Base-by-base conservation (phyloP, 768 basidiomycete genomes). In the Dacryopinax spathularia region DNA sequence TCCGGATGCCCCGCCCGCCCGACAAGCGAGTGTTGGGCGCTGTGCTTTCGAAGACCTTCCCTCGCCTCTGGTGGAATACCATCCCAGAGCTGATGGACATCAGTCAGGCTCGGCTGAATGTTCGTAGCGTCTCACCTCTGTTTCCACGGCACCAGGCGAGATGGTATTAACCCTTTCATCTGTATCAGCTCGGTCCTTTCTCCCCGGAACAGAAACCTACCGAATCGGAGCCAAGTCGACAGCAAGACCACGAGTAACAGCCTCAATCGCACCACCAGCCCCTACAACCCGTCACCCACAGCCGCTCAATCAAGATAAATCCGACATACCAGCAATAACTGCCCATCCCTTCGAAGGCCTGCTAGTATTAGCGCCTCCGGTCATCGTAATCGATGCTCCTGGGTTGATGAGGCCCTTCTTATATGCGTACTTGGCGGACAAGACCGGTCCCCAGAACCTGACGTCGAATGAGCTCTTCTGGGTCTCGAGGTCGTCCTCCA, bases 171-270 rank as follows among this genome's bases (percentile, higher is more conserved):
- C 33, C n/a, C 34, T 43, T 29, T 20, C 15, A 43, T 9, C 2
- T 37, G 20, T 15, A 10, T 64, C 18, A 61, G 33, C 25, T 18
- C n/a, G 33, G 7, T 63, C 36, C 39, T 18, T 65, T 61, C 34
- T 29, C 39, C 6, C 66, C 66, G 7, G 67, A 63, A 63, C 56
- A 33, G 35, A 65, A 34, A 66, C 66, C n/a, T 64, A 66, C 7
- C 67, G 67, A 44, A 66, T 66, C 1, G 66, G 67, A 18, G 67
- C 67, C 12, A 68, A 63, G 33, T 68, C 67, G 27, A 68, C 64
- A 13, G 67, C 66, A 15, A 68, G 60, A 4, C 67, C 67, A 13
- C 67, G 62, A 15, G 66, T 66, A 7, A 68, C 29, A 18, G 33
- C 35, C 31, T 68, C 67, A 34, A 62, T 48, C 29, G 67, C 67